phyloP scores from a whole-genome alignment of 2,329 filamentous ascomycete species.

The Trichoderma aggressivum region DNA sequence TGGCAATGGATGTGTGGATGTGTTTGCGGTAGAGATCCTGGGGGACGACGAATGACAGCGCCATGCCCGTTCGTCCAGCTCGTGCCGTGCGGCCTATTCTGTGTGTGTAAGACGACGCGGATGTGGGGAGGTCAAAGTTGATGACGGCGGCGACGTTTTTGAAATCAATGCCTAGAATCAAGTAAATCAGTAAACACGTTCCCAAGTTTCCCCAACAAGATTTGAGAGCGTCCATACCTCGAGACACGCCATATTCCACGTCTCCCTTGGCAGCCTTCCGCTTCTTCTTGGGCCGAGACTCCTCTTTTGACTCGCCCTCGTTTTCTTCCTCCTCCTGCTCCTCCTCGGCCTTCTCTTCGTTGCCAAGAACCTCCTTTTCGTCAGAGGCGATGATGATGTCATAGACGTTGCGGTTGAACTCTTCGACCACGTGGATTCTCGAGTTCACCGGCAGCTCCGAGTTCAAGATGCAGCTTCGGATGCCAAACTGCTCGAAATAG shows the following conservation, averaged over 20 bases:
- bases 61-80: slow-evolving; percentile 88
- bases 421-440: slow-evolving; percentile 88
- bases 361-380: slow-evolving; percentile 78
- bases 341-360: slow-evolving; percentile 47
- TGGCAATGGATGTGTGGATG: slow-evolving; percentile 74
- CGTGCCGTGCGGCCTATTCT: slow-evolving; percentile 90
- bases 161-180: slow-evolving; percentile 69
- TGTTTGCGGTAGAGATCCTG: slow-evolving; percentile 81
- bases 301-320: slow-evolving; percentile 27
- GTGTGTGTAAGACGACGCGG: slow-evolving; percentile 92
- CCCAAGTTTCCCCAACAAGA: not conserved
- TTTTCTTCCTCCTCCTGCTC: slow-evolving; percentile 37
- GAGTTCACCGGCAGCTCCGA: slow-evolving; percentile 92
- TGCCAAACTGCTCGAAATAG: slow-evolving; percentile 94
- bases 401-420: slow-evolving; percentile 96
- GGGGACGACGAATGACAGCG: slow-evolving; percentile 91
- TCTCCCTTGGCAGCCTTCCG: slow-evolving; percentile 59
- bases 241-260: slow-evolving; percentile 90
- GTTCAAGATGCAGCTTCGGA: slow-evolving; percentile 89
- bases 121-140: slow-evolving; percentile 92
- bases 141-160: slow-evolving; percentile 90
- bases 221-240: slow-evolving; percentile 49
- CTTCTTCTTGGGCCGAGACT: slow-evolving; percentile 30
- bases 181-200: slow-evolving; percentile 15
- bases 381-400: slow-evolving; percentile 97